Evolutionary conservation across 176 grass and related monocot genomes (phyloP).

Genomic region (Aegilops umbellulata): DNA sequence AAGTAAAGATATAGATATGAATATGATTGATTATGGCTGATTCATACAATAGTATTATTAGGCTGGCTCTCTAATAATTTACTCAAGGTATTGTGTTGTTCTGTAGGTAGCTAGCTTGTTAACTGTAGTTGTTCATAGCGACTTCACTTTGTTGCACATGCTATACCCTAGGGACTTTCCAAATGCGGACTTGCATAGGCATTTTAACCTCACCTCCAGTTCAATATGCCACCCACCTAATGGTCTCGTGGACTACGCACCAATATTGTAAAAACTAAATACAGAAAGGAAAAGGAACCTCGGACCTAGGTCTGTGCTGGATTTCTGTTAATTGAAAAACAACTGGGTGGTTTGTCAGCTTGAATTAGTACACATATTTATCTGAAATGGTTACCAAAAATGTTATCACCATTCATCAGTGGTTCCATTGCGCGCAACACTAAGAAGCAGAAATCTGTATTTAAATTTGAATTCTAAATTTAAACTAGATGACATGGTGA

Average conservation of each 20-base stretch:
- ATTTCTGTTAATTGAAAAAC: background rate
- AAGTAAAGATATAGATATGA: background rate
- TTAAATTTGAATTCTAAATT: background rate
- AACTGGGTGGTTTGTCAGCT: background rate
- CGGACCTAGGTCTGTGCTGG: background rate
- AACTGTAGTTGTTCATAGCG: background rate
- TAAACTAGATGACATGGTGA: background rate
- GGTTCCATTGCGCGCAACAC: background rate
- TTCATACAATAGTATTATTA: background rate
- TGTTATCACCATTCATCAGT: background rate
- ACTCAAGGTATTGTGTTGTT: background rate
- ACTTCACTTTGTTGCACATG: background rate
- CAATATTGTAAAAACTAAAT: background rate
- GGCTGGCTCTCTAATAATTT: background rate
- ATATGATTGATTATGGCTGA: background rate
- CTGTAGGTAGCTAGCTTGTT: background rate
- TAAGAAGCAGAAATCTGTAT: conserved; percentile 8
- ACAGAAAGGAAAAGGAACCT: background rate
- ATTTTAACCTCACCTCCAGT: conserved; percentile 16
- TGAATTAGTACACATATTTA: background rate
- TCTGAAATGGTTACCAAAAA: background rate
- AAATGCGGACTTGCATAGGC: background rate
- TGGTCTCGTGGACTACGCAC: background rate
- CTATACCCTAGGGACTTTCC: background rate
- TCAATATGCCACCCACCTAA: background rate